A percentile compares a stretch with the other conserved stretches of the same genome.
These are phyloP conservation scores for Suillus subalutaceus DNA, from an alignment of 768 basidiomycete genomes.

Conservation along the genomic window DNA sequence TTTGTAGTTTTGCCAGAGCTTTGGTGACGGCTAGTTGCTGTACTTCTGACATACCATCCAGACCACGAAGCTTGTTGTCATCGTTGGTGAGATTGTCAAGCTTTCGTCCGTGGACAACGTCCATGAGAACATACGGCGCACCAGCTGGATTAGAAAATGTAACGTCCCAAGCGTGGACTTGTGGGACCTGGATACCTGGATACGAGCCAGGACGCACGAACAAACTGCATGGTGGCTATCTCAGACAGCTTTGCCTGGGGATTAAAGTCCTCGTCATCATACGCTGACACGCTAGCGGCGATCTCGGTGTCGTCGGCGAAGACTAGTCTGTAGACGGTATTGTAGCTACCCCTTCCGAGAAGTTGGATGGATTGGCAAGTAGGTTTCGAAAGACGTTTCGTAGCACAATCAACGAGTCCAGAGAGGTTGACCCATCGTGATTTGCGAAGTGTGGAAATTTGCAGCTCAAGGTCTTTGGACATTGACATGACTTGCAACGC, in stretches of 20 bases:
- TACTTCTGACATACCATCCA: background rate
- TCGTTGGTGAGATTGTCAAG: background rate
- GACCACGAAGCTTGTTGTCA: background rate
- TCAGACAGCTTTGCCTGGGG: background rate
- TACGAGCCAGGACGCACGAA: background rate
- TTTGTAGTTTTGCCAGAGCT: background rate
- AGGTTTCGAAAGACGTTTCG: background rate
- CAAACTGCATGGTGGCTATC: background rate
- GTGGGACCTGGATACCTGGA: background rate
- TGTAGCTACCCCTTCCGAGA: background rate
- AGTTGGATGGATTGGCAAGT: background rate
- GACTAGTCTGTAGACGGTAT: slow-evolving; percentile 2
- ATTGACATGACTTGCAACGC: background rate
- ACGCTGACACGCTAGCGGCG: background rate
- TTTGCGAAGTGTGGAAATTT: slow-evolving; percentile 2
- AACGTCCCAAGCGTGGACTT: background rate
- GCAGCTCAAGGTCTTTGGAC: background rate
- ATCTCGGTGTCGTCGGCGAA: background rate
- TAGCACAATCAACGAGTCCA: background rate
- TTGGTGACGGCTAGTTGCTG: background rate
- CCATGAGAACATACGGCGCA: slow-evolving; percentile 5
- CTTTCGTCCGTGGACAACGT: background rate
- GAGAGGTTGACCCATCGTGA: background rate
- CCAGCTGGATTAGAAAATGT: background rate
- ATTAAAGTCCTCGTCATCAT: background rate